Conservation (phyloP, 257 asterid genomes). For the Solanum paucissectum region DNA sequence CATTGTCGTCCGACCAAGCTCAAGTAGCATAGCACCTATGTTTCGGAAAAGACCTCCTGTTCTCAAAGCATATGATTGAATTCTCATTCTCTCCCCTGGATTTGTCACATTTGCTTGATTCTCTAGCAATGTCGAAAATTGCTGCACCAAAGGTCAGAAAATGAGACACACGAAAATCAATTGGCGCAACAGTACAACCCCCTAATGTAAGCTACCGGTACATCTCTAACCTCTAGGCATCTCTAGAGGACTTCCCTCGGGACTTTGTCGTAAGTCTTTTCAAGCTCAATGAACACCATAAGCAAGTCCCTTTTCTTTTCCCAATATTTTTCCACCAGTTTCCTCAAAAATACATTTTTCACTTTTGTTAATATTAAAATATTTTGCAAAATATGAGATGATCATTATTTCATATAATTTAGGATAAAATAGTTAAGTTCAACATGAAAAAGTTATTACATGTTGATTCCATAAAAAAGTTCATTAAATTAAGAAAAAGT, state of each 20-base stretch:
- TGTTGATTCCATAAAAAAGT: background rate
- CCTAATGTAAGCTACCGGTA: background rate
- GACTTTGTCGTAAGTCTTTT: background rate
- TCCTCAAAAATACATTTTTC: background rate
- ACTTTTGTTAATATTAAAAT: background rate
- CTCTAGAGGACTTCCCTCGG: background rate
- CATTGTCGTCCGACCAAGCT: slow-evolving; percentile 89
- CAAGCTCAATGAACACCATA: background rate
- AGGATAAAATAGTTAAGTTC: background rate
- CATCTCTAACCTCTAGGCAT: background rate
- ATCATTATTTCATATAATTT: background rate
- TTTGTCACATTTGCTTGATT: slow-evolving; percentile 50
- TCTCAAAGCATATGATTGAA: slow-evolving; percentile 66
- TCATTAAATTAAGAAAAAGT: background rate
- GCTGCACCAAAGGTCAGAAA: slow-evolving; percentile 30
- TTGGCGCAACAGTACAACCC: background rate
- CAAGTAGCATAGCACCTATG: slow-evolving; percentile 78
- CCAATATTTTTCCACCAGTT: background rate
- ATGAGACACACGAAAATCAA: background rate
- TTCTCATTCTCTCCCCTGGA: slow-evolving; percentile 54
- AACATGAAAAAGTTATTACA: background rate
- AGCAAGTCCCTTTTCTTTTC: background rate
- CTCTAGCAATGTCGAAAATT: slow-evolving; percentile 54
- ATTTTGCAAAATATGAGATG: background rate
- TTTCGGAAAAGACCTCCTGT: slow-evolving; percentile 68